phyloP scores from a whole-genome alignment of 441 rosid species.

The Geranium incanum region DNA sequence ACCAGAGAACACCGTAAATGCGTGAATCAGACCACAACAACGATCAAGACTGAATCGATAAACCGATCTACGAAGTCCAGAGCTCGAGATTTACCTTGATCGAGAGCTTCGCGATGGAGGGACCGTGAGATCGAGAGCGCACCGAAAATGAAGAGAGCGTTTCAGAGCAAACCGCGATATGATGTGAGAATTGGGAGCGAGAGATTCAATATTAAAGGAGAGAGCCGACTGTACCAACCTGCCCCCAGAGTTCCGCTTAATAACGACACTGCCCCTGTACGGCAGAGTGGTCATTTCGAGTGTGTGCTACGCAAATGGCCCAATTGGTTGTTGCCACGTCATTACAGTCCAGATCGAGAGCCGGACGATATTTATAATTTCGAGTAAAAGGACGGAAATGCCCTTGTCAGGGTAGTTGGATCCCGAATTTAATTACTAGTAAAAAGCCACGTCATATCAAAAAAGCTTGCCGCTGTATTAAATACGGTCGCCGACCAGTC shows the following conservation, averaged over 20 bases:
- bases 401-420: too few relatives aligned
- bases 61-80: not conserved
- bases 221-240: not conserved
- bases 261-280: not conserved
- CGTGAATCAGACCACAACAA: not conserved
- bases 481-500: not conserved
- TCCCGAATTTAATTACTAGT: too few relatives aligned
- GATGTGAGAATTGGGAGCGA: not conserved
- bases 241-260: not conserved
- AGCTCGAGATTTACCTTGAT: not conserved
- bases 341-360: too few relatives aligned
- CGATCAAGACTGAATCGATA: not conserved
- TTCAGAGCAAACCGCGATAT: not conserved
- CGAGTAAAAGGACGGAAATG: too few relatives aligned
- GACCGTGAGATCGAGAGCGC: not conserved
- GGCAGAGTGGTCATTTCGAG: not conserved
- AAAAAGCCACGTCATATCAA: too few relatives aligned
- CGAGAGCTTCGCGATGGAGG: slow-evolving; percentile 1
- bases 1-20: not conserved
- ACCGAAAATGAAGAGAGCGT: not conserved
- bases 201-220: not conserved
- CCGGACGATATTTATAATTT: too few relatives aligned
- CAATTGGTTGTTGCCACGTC: not conserved
- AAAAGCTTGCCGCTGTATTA: not conserved
- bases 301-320: not conserved